Conservation (phyloP, 2,329 filamentous ascomycete species). For the Fusarium incarnatum region DNA sequence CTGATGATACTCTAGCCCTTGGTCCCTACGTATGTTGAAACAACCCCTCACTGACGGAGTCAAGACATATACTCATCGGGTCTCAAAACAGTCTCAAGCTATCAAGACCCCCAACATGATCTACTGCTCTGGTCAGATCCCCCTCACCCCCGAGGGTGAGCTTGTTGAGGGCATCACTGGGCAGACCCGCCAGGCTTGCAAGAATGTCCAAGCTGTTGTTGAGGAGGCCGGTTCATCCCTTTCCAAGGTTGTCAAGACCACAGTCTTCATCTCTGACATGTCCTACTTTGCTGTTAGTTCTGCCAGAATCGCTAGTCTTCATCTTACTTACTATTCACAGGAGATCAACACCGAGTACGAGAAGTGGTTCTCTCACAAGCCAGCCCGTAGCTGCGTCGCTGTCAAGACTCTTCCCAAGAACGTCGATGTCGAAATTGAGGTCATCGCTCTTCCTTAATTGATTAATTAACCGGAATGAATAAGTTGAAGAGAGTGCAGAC, state of each 20-base stretch:
- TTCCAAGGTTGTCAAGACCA: constrained; percentile 87
- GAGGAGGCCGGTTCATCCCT: constrained; percentile 83
- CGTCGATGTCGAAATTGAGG: constrained; percentile 91
- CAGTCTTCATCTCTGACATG: constrained; percentile 94
- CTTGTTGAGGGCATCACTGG: constrained; percentile 71
- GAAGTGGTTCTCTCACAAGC: constrained; percentile 85
- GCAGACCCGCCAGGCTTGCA: constrained; percentile 71
- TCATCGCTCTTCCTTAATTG: constrained; percentile 77
- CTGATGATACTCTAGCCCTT: constrained; percentile 58
- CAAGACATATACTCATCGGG: constrained; percentile 24
- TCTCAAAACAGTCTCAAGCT: constrained; percentile 66
- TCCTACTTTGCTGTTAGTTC: constrained; percentile 75
- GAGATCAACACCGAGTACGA: constrained; percentile 89
- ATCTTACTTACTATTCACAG: constrained; percentile 43
- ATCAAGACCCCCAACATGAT: constrained; percentile 74
- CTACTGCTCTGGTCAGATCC: constrained; percentile 80
- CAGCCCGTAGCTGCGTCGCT: constrained; percentile 88
- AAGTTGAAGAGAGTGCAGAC: constrained; percentile 3
- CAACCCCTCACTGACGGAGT: constrained; percentile 24
- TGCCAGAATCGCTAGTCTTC: too few relatives aligned
- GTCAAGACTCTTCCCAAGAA: constrained; percentile 90
- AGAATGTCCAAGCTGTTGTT: constrained; percentile 87
- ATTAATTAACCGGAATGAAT: constrained; percentile 40
- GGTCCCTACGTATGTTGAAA: constrained; percentile 69
- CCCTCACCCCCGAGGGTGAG: constrained; percentile 67